A percentile compares a stretch with the other conserved stretches of the same genome.
These are phyloP conservation scores for Aspergillus neoniger DNA, from an alignment of 2,329 filamentous ascomycete species.

Conservation along the genomic window DNA sequence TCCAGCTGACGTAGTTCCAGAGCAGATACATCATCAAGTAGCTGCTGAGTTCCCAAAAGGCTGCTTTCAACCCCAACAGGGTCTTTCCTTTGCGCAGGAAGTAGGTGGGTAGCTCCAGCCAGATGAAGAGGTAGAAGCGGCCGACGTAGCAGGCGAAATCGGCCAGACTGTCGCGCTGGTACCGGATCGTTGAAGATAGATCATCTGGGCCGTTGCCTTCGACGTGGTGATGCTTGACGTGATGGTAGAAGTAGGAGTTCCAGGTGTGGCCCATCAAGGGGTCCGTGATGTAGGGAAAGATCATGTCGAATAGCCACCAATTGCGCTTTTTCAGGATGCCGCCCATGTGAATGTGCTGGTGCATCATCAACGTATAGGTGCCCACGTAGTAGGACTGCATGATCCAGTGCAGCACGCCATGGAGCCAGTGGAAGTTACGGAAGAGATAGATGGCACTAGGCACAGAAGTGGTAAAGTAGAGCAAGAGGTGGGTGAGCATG, in stretches of 20 bases:
- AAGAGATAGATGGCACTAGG: conserved; percentile 69
- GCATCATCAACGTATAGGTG: conserved; percentile 77
- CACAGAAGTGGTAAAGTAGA: conserved; percentile 70
- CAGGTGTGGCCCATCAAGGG: conserved; percentile 81
- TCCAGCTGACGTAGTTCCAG: conserved; percentile 52
- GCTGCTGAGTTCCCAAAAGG: conserved; percentile 62
- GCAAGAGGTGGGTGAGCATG: conserved; percentile 73
- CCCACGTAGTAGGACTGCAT: conserved; percentile 71
- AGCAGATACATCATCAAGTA: conserved; percentile 57
- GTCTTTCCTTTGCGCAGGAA: conserved; percentile 66
- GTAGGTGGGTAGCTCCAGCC: conserved; percentile 74
- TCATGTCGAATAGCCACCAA: conserved; percentile 59
- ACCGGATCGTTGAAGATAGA: conserved; percentile 73
- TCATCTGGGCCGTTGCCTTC: conserved; percentile 78
- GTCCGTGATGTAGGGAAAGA: conserved; percentile 73
- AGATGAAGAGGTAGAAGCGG: conserved; percentile 72
- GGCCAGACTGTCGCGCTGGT: conserved; percentile 67
- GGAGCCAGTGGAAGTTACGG: conserved; percentile 65
- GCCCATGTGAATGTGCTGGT: conserved; percentile 79
- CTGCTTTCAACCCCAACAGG: conserved; percentile 56
- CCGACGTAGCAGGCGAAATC: conserved; percentile 73
- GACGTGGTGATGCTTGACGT: conserved; percentile 83
- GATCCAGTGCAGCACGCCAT: conserved; percentile 65
- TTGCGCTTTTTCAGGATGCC: conserved; percentile 62
- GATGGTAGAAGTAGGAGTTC: conserved; percentile 84